A percentile compares a stretch with the other conserved stretches of the same genome.
phyloP scores from a whole-genome alignment of 257 asterid species.

The Penstemon eatonii region DNA sequence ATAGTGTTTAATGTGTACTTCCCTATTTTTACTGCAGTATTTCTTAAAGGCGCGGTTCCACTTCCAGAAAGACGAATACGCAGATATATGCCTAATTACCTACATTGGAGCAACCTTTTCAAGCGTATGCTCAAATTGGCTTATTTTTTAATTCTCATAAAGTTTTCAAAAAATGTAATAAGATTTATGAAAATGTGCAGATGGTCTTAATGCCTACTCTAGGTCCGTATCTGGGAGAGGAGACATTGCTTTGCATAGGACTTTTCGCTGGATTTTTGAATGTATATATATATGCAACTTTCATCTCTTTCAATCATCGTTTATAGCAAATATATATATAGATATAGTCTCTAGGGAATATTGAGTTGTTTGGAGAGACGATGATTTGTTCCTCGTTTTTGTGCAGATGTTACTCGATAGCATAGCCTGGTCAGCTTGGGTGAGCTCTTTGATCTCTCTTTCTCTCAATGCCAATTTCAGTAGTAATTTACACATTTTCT shows the following conservation, averaged over 20 bases:
- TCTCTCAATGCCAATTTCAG: background rate
- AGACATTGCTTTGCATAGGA: slow-evolving; percentile 68
- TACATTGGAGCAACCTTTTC: slow-evolving; percentile 56
- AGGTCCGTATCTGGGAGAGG: slow-evolving; percentile 76
- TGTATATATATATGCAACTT: slow-evolving; percentile 14
- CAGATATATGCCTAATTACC: slow-evolving; percentile 57
- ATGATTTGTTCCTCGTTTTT: slow-evolving; percentile 4
- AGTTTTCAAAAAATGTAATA: background rate
- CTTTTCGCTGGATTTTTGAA: slow-evolving; percentile 67
- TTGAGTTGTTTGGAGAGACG: background rate
- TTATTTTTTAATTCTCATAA: background rate
- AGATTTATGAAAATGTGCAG: slow-evolving; percentile 42
- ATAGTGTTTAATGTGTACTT: background rate
- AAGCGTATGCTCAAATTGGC: slow-evolving; percentile 33
- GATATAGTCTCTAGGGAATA: background rate
- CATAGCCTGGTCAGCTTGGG: slow-evolving; percentile 74
- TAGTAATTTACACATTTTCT: background rate
- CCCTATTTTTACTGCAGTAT: slow-evolving; percentile 43
- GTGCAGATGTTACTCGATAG: slow-evolving; percentile 67
- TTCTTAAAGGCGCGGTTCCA: slow-evolving; percentile 62
- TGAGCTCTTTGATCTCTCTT: slow-evolving; percentile 20
- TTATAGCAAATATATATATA: background rate
- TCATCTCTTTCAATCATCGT: background rate
- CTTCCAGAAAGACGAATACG: slow-evolving; percentile 57
- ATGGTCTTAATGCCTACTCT: slow-evolving; percentile 70